Conservation (phyloP, 2,329 filamentous ascomycete species). For the Zymoseptoria pseudotritici region DNA sequence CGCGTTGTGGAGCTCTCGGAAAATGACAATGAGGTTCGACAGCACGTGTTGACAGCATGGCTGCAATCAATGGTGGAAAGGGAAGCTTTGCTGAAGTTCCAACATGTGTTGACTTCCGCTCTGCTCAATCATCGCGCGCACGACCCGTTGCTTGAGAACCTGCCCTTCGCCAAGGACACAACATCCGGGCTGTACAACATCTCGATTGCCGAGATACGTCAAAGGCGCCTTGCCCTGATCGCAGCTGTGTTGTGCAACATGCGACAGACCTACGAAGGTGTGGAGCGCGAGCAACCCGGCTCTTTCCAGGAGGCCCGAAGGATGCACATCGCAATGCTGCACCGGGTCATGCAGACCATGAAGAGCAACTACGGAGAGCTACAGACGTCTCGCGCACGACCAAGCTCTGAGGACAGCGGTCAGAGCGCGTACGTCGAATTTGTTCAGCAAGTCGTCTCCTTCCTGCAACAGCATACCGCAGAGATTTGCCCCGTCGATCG, state of each 20-base stretch:
- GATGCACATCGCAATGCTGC: conserved; percentile 46
- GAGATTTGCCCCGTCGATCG: conserved; percentile 50
- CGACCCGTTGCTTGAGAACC: conserved; percentile 47
- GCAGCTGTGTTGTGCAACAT: conserved; percentile 54
- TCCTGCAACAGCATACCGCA: conserved; percentile 53
- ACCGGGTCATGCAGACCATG: conserved; percentile 54
- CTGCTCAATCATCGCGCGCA: conserved; percentile 42
- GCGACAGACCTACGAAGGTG: conserved; percentile 41
- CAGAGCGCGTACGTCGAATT: conserved; percentile 54
- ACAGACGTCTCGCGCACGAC: conserved; percentile 19
- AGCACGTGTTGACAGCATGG: conserved; percentile 47
- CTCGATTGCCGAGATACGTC: conserved; percentile 44
- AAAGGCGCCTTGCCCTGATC: conserved; percentile 48
- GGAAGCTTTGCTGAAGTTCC: conserved; percentile 54
- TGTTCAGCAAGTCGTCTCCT: conserved; percentile 52
- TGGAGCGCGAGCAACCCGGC: conserved; percentile 27
- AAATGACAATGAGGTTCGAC: conserved; percentile 39
- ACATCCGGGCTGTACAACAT: conserved; percentile 39
- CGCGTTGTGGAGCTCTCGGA: conserved; percentile 33
- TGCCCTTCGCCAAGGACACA: conserved; percentile 46
- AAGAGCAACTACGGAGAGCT: conserved; percentile 54
- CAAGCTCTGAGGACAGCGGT: conserved; percentile 16
- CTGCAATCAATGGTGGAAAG: conserved; percentile 51
- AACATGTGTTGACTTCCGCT: conserved; percentile 49
- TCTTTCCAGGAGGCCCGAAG: conserved; percentile 31